phyloP scores from a whole-genome alignment of 1,284 basidiomycete species.

The Bothia castanella region DNA sequence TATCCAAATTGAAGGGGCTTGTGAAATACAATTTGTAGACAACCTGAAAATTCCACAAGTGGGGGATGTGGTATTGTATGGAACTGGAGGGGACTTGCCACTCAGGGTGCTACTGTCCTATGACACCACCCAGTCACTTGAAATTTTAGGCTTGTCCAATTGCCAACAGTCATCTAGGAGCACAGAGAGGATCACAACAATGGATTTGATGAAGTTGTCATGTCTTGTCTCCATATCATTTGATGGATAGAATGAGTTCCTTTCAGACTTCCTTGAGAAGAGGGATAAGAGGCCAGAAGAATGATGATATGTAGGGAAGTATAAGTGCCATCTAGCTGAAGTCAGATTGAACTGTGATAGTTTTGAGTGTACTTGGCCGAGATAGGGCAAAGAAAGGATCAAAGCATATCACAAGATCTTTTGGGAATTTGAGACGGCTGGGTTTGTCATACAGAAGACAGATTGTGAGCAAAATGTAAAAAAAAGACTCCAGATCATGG shows the following conservation, averaged over 20 bases:
- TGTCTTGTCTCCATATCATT: not conserved
- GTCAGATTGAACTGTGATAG: not conserved
- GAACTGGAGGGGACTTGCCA: not conserved
- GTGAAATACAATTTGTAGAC: no score
- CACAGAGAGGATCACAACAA: not conserved
- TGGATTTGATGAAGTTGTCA: not conserved
- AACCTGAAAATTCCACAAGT: no score
- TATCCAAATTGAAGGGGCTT: not conserved
- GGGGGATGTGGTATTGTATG: not conserved
- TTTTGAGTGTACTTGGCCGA: not conserved
- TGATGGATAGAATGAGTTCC: not conserved
- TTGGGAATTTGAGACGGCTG: not conserved
- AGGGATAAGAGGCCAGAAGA: not conserved
- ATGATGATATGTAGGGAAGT: not conserved
- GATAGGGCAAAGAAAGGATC: not conserved
- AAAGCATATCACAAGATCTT: not conserved
- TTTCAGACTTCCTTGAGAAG: not conserved
- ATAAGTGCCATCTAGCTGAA: not conserved
- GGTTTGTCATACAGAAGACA: constrained; percentile 11
- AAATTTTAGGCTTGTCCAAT: not conserved
- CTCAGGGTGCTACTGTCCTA: no score
- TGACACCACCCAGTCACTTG: no score
- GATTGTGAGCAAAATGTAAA: constrained; percentile 7
- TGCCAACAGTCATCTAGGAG: not conserved
- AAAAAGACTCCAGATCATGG: constrained; percentile 13